Evolutionary conservation across 2,329 filamentous ascomycete species (phyloP), one percentile per base, ranked within the genome.

Genomic region (Malbranchea zuffiana): DNA sequence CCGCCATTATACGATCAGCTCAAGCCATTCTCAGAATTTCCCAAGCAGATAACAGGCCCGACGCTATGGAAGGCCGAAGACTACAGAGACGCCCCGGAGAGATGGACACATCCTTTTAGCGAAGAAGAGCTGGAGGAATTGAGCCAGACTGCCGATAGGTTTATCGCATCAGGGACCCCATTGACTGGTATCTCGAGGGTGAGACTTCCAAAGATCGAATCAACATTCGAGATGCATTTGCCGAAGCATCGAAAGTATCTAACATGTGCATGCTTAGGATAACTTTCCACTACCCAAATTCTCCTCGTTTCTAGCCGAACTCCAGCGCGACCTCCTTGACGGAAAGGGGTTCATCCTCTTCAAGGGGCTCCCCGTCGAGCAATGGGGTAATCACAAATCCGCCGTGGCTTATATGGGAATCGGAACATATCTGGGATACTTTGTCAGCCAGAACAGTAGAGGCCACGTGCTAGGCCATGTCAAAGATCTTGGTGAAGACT

Each of bases 391-490:
- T 35, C 72, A 76, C 55, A 93, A 93, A 63, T 82, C 76, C 7
- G 84, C 84, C 5, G 77, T 85, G 7, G 84, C 80, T n/a, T 93
- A 92, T 63, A 87, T 93, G 79, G 86, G 86, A 3, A 69, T 94
- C 2, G 80, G 82, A 26, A 83, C 82, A 4, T 80, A 93, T 57
- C 70, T 93, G 6, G 85, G 86, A 41, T 90, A 92, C 65, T 88
- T 90, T 45, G 75, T 93, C 26, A 82, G 76, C 16, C 86, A 94
- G 54, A 93, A 94, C 63, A 78, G 79, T 12, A 74, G 76, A 12
- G 85, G 85, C 29, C 85, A 92, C 60, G 82, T 92, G 6, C 72
- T 93, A 1, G 85, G 85, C 5, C 85, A 93, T 57, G 85, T 92
- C 50, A 88, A 92, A 62, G 85, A 92, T 60, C 71, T 90, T 3